phyloP scores from a whole-genome alignment of 1,284 basidiomycete species.

The Fomes fomentarius region DNA sequence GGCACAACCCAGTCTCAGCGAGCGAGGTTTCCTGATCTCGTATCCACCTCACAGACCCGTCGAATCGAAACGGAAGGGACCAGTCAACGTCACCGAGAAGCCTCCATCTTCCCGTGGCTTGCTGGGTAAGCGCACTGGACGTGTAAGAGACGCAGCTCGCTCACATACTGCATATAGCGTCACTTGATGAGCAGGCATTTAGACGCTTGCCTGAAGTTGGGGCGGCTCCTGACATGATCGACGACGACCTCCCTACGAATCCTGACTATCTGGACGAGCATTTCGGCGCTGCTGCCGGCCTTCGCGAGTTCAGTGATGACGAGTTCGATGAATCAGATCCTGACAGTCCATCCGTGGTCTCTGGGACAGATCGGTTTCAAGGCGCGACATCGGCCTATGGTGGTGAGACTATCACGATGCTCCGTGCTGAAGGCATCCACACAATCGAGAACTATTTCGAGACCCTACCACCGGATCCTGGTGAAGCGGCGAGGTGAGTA shows the following conservation, averaged over 20 bases:
- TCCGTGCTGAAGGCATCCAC: slow-evolving; percentile 59
- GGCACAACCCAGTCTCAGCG: background rate
- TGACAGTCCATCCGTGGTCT: slow-evolving; percentile 40
- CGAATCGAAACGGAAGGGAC: slow-evolving; percentile 33
- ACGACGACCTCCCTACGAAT: slow-evolving; percentile 91
- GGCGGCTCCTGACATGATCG: slow-evolving; percentile 84
- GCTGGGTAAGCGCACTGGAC: slow-evolving; percentile 20
- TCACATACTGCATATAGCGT: slow-evolving; percentile 51
- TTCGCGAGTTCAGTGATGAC: slow-evolving; percentile 71
- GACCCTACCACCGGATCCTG: slow-evolving; percentile 57
- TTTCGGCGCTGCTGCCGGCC: slow-evolving; percentile 75
- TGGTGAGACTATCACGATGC: slow-evolving; percentile 85
- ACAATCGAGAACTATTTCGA: slow-evolving; percentile 78
- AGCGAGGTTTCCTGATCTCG: no score
- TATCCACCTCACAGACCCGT: slow-evolving; percentile 10
- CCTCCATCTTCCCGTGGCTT: slow-evolving; percentile 15
- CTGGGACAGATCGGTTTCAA: slow-evolving; percentile 32
- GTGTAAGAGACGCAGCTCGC: background rate
- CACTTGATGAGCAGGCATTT: slow-evolving; percentile 88
- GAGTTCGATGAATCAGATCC: slow-evolving; percentile 68
- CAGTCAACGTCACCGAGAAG: slow-evolving; percentile 39
- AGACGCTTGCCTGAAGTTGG: slow-evolving; percentile 72
- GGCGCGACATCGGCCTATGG: slow-evolving; percentile 68
- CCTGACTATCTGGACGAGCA: slow-evolving; percentile 85
- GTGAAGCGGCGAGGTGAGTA: slow-evolving; percentile 50